Base-by-base conservation (phyloP, 1,284 basidiomycete species). In the Melampsora americana region DNA sequence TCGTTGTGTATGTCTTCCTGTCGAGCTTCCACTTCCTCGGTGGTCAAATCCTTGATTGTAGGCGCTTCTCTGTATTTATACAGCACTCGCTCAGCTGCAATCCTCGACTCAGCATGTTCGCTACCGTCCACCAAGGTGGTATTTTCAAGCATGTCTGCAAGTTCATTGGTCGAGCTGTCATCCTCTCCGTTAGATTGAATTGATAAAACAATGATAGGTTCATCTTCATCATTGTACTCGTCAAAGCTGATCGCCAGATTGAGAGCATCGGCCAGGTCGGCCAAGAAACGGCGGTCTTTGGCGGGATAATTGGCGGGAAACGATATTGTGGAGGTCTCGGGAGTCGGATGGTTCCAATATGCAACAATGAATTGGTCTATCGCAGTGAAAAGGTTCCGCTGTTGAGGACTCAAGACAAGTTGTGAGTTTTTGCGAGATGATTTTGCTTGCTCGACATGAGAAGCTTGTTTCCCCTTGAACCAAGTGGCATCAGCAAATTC, bases 401-500 rank as follows among this genome's bases (percentile, higher is more conserved):
- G 93, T 16, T 87, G 84, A 64, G 85, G 84, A 9, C 79, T 69
- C 46, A 79, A 65, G 35, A 76, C 60, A 7, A 78, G n/a, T 35
- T 50, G 77, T 14, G 71, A 78, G 72, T 82, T 80, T 6, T 83
- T 83, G 77, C 83, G 83, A 77, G 85, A 84, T 42, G 39, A 1
- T 42, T 42, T 42, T 74, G 84, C 82, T 20, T 83, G 83, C 77
- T 77, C 78, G n/a, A 56, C n/a, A 20, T 48, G 30, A 23, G 90
- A 92, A 46, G 85, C 84, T 81, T 93, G 92, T 83, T 93, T 94
- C 16, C 92, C 92, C 84, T 92, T 93, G 82, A 90, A 90, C 91
- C 93, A 95, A 80, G 90, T 92, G 78, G 89, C 80, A 82, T 97
- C 95, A 9, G 90, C 88, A 79, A 91, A 92, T 81, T 96, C 93